Evolutionary conservation across 352 stramenopile species (phyloP), one percentile per base, ranked within the genome.

Genomic region (Phytophthora europaea): DNA sequence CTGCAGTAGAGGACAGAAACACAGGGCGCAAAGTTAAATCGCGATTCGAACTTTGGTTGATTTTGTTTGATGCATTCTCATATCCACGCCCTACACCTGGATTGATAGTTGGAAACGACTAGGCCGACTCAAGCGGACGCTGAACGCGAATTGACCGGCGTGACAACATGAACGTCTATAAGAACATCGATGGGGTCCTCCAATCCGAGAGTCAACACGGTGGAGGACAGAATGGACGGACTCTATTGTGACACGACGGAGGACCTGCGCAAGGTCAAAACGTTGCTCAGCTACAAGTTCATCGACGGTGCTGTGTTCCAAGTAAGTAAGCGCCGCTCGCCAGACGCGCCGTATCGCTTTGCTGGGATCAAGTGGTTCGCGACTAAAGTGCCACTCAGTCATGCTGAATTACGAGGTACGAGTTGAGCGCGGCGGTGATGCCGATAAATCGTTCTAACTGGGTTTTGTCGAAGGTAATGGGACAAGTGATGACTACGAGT

Each of bases 321-420:
- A 26, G 77, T 78, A 16, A 78, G 67, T 38, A 61, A 80, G 57
- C 67, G 59, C 12, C 73, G 77, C 15, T 76, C 77, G 9, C n/a
- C 55, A 1, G 63, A 78, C 13, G 65, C 60, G 0, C 71, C 74
- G 28, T 82, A 73, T 53, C 68, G 48, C 6, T 84, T 82, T 34
- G 61, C 77, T 8, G 77, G 77, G 7, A 81, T 84, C 61, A 81
- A 82, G 61, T 84, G 77, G 77, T 82, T 82, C 63, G 74, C 75
- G 0, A 67, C 74, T 34, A 83, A 79, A 58, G 51, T 67, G 1
- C 67, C 67, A 3, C 62, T 79, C 13, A 71, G 67, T 7, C 67
- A 60, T 80, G 71, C 74, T 84, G 5, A 80, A 76, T 15, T 84
- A 84, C 53, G 77, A 82, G 67, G 58, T 67, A 59, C 56, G 10